Percentiles rank a stretch among this genome's conserved stretches.
Conservation (phyloP, 2,329 filamentous ascomycete species). For the Botrytis hyacinthi region DNA sequence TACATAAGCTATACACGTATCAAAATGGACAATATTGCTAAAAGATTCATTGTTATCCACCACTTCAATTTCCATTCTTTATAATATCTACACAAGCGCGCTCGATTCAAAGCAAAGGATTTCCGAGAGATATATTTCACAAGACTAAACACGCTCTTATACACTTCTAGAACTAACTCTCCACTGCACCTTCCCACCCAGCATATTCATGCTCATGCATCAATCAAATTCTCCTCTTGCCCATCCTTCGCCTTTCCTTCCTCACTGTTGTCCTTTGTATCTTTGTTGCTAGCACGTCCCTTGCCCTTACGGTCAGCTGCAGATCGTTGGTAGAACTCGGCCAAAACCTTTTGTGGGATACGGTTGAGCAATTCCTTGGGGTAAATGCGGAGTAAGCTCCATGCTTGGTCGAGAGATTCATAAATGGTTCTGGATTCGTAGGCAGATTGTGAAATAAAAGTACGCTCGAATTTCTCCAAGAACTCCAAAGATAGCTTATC, state of each 20-base stretch:
- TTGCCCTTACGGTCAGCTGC: constrained; percentile 62
- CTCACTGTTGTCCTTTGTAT: constrained; percentile 42
- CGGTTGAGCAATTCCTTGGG: constrained; percentile 98
- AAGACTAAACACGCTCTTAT: constrained; percentile 15
- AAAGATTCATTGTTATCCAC: constrained; percentile 2
- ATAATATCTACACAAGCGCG: constrained; percentile 21
- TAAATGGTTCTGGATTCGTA: constrained; percentile 91
- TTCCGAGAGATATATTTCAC: constrained; percentile 25
- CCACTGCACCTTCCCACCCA: not conserved
- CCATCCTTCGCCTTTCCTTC: constrained; percentile 37
- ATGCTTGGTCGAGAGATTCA: constrained; percentile 93
- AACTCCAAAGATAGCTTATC: constrained; percentile 98
- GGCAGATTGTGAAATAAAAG: constrained; percentile 86
- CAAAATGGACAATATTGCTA: not conserved
- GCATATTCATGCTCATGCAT: constrained; percentile 45
- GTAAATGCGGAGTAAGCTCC: constrained; percentile 95
- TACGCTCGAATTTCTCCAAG: constrained; percentile 95
- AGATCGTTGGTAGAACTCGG: constrained; percentile 77
- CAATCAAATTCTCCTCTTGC: constrained; percentile 61
- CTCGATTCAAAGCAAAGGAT: constrained; percentile 16
- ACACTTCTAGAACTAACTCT: constrained; percentile 11
- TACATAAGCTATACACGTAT: not conserved
- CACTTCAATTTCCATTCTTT: not conserved
- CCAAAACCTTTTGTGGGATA: constrained; percentile 78
- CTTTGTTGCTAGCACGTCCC: constrained; percentile 49